A percentile compares a stretch with the other conserved stretches of the same genome.
Conservation (phyloP, 768 basidiomycete species). For the Psilocybe subaeruginosa region DNA sequence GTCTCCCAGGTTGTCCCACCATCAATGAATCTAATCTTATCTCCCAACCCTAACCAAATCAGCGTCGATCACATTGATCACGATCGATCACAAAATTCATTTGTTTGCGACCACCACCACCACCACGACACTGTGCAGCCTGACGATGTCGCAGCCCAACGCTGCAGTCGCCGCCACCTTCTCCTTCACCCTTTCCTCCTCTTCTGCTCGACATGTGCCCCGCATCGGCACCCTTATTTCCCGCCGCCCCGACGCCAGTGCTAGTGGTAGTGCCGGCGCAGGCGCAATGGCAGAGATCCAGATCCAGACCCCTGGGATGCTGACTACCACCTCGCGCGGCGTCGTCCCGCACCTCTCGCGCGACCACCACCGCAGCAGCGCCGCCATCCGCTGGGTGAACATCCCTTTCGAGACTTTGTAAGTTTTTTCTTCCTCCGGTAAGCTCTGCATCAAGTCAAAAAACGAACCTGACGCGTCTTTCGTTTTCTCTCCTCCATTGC, state of each 20-base stretch:
- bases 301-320: conserved; percentile 62
- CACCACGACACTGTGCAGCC: too few species aligned
- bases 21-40: neutral
- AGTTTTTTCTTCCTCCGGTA: conserved; percentile 32
- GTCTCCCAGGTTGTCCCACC: too few species aligned
- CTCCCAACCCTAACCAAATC: neutral
- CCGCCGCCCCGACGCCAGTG: conserved; percentile 16
- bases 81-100: neutral
- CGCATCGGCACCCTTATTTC: conserved; percentile 36
- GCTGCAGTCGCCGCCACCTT: conserved; percentile 5
- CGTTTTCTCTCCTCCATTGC: too few species aligned
- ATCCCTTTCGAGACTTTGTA: conserved; percentile 85
- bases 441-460: neutral
- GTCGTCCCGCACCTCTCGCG: conserved; percentile 73
- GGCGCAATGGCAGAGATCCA: conserved; percentile 24
- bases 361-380: conserved; percentile 53
- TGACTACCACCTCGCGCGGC: conserved; percentile 72
- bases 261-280: neutral
- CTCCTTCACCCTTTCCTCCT: conserved; percentile 13
- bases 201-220: conserved; percentile 31
- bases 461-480: neutral
- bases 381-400: conserved; percentile 63
- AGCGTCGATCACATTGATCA: too few species aligned
- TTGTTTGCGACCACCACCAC: conserved; percentile 1
- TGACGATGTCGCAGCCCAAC: conserved; percentile 17